Conservation (phyloP, 345 rosid species). For the Dimocarpus longan region DNA sequence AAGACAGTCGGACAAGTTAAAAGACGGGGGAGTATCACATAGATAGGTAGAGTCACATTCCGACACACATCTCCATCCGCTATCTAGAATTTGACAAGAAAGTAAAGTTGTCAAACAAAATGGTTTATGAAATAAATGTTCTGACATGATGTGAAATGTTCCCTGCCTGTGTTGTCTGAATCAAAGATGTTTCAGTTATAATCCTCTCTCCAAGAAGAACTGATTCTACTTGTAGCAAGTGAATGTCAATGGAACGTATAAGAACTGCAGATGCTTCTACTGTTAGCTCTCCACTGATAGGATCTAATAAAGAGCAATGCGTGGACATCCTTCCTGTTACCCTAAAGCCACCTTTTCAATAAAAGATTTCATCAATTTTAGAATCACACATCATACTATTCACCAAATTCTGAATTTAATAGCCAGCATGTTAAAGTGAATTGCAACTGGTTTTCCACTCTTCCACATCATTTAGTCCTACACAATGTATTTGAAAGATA, state of each 20-base stretch:
- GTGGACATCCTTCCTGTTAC: conserved; percentile 80
- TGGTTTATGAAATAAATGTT: not conserved
- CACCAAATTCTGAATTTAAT: conserved; percentile 10
- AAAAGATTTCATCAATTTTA: conserved; percentile 23
- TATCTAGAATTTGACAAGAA: conserved; percentile 46
- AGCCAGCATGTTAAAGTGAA: not conserved
- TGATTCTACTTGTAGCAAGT: conserved; percentile 73
- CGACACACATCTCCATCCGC: conserved; percentile 89
- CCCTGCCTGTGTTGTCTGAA: conserved; percentile 84
- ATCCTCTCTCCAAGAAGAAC: conserved; percentile 77
- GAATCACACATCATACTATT: conserved; percentile 11
- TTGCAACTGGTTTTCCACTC: conserved; percentile 8
- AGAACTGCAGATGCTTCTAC: conserved; percentile 80
- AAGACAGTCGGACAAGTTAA: conserved; percentile 81
- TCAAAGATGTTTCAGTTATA: conserved; percentile 80
- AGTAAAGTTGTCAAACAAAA: conserved; percentile 12
- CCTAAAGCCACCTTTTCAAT: conserved; percentile 74
- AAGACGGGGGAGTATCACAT: conserved; percentile 85
- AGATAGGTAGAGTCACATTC: conserved; percentile 66
- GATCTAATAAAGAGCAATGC: conserved; percentile 68
- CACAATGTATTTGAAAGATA: conserved; percentile 8
- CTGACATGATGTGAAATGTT: conserved; percentile 4
- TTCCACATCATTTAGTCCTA: conserved; percentile 8
- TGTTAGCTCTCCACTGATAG: conserved; percentile 78
- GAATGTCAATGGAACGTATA: conserved; percentile 74